Evolutionary conservation across 2,329 filamentous ascomycete genomes (phyloP).

Genomic region (Apiospora koreana): DNA sequence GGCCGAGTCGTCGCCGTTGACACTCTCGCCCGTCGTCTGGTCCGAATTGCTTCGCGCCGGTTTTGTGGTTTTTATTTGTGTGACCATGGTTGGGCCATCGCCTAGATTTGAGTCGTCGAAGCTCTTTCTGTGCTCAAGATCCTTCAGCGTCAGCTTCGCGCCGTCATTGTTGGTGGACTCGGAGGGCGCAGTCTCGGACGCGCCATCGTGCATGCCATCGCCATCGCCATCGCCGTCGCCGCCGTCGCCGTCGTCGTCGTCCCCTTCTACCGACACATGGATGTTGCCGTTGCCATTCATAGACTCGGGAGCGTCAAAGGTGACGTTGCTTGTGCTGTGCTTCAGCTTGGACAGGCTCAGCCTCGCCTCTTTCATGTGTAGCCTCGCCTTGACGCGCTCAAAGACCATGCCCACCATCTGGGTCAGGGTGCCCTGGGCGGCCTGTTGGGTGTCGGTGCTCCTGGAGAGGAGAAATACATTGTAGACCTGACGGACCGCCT

Average conservation of each 20-base stretch:
- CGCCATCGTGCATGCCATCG: constrained; percentile 34
- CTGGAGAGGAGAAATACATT: constrained; percentile 97
- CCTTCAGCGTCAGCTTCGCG: constrained; percentile 64
- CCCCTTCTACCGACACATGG: constrained; percentile 26
- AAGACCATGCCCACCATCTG: constrained; percentile 99
- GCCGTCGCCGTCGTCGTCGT: no score
- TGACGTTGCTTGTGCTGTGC: constrained; percentile 52
- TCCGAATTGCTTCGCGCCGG: constrained; percentile 51
- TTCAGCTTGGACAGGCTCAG: constrained; percentile 56
- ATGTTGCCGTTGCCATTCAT: constrained; percentile 28
- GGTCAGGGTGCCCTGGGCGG: constrained; percentile 93
- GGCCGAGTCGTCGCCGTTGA: constrained; percentile 53
- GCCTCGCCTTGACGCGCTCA: constrained; percentile 82
- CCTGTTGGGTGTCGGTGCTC: constrained; percentile 91
- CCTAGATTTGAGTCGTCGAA: constrained; percentile 69
- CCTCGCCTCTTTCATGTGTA: constrained; percentile 85
- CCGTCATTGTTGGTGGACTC: constrained; percentile 36
- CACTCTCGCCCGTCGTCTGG: constrained; percentile 53
- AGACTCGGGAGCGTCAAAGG: constrained; percentile 49
- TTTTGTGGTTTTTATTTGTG: constrained; percentile 54
- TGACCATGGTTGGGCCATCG: constrained; percentile 68
- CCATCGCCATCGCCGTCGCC: no score
- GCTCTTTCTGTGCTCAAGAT: constrained; percentile 67
- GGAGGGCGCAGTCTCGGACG: constrained; percentile 19
- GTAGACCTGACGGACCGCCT: constrained; percentile 96